Conservation (phyloP, 2,329 filamentous ascomycete species). For the Aspergillus brasiliensis region DNA sequence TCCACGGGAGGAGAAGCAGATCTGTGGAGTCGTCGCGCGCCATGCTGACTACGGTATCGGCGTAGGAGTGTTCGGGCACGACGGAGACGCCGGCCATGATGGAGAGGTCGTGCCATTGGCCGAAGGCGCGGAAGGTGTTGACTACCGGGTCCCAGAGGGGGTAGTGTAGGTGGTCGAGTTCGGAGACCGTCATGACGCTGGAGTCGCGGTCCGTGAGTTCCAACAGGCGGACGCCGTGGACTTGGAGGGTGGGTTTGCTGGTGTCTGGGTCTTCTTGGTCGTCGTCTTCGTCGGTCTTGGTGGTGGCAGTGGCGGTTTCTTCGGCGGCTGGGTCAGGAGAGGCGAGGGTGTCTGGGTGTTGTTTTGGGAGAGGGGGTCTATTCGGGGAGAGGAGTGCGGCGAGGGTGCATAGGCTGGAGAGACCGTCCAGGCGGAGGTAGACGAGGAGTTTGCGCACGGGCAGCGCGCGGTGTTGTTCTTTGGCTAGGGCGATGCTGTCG, state of each 20-base stretch:
- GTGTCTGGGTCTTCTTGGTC: neutral
- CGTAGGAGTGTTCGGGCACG: conserved; percentile 74
- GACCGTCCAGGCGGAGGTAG: conserved; percentile 80
- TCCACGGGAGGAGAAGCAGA: conserved; percentile 86
- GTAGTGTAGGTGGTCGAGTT: conserved; percentile 66
- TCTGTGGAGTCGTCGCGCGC: conserved; percentile 71
- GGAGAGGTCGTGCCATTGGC: conserved; percentile 78
- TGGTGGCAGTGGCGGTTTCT: conserved; percentile 21
- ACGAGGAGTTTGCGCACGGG: conserved; percentile 70
- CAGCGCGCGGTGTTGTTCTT: conserved; percentile 53
- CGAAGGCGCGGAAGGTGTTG: conserved; percentile 88
- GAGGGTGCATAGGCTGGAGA: conserved; percentile 79
- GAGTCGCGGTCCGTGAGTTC: conserved; percentile 91
- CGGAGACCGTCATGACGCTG: conserved; percentile 90
- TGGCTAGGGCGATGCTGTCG: conserved; percentile 42
- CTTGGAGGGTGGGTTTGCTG: conserved; percentile 58
- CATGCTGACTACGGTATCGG: conserved; percentile 72
- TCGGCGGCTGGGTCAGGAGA: conserved; percentile 25
- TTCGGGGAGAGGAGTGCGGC: conserved; percentile 74
- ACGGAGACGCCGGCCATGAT: conserved; percentile 81
- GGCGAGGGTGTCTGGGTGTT: conserved; percentile 33
- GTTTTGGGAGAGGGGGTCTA: conserved; percentile 32
- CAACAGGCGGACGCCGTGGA: conserved; percentile 82
- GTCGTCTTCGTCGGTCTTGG: conserved; percentile 19
- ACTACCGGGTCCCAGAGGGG: conserved; percentile 78